phyloP scores from a whole-genome alignment of 2,329 filamentous ascomycete species.

The Colletotrichum aenigma region DNA sequence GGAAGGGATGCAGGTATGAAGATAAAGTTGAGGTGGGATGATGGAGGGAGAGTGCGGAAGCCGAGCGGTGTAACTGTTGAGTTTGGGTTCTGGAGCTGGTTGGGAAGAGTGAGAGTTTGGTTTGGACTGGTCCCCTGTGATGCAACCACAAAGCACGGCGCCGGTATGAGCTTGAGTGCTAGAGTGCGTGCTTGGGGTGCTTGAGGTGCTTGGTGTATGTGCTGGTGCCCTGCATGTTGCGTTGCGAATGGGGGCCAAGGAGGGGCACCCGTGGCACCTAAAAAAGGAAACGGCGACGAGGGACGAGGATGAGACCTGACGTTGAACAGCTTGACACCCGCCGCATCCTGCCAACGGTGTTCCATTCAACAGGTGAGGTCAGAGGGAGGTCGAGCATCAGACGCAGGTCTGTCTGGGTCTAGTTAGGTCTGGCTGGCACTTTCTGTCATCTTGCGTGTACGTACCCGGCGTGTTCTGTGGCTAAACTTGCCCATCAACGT shows the following conservation, averaged over 20 bases:
- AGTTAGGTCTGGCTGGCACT: not conserved
- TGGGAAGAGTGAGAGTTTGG: constrained; percentile 2
- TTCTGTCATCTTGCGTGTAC: not conserved
- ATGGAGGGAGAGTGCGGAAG: not conserved
- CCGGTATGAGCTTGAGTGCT: not conserved
- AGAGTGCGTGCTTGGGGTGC: not conserved
- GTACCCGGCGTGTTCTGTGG: not conserved
- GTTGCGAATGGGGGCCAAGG: constrained; percentile 5
- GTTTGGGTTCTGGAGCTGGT: constrained; percentile 2
- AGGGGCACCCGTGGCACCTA: constrained; percentile 15
- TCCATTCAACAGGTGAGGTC: not conserved
- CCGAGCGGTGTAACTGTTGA: constrained; percentile 14
- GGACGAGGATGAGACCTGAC: not conserved
- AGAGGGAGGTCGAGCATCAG: not conserved
- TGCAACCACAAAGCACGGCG: not conserved
- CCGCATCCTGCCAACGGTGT: not conserved
- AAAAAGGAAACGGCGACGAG: constrained; percentile 3
- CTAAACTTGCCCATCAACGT: not conserved
- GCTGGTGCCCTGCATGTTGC: not conserved
- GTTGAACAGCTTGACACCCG: not conserved
- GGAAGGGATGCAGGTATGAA: not conserved
- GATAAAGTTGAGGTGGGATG: not conserved
- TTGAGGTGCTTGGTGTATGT: not conserved
- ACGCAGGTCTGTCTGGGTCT: not conserved
- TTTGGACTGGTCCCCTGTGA: not conserved